phyloP scores from a whole-genome alignment of 257 asterid species.

The Coffea canephora region DNA sequence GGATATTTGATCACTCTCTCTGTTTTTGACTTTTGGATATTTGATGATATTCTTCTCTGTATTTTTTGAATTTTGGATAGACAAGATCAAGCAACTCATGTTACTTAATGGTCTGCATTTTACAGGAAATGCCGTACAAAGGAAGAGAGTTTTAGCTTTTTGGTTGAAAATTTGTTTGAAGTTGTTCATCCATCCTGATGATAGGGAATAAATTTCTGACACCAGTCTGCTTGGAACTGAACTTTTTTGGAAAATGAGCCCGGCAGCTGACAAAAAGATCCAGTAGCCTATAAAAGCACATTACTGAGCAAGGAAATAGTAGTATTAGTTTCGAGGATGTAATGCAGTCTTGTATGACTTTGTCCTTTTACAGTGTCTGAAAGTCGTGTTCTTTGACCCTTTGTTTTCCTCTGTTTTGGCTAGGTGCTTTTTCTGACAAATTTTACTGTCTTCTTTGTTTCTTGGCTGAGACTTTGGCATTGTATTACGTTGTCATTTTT shows the following conservation, averaged over 20 bases:
- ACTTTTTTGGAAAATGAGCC: slow-evolving; percentile 21
- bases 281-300: not conserved
- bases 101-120: slow-evolving; percentile 5
- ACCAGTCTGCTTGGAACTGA: slow-evolving; percentile 31
- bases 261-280: slow-evolving; percentile 31
- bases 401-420: too few species aligned
- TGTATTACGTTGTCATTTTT: not conserved
- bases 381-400: not conserved
- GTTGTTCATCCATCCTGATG: not conserved
- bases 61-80: not conserved
- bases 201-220: slow-evolving; percentile 31
- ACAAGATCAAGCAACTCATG: slow-evolving; percentile 4
- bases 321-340: slow-evolving; percentile 1
- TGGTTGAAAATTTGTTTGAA: slow-evolving; percentile 12
- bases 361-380: not conserved
- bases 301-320: not conserved
- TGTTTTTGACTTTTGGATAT: not conserved
- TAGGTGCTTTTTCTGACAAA: not conserved
- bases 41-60: not conserved
- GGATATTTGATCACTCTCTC: not conserved
- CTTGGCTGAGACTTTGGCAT: not conserved
- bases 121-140: slow-evolving; percentile 69
- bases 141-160: slow-evolving; percentile 61
- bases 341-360: slow-evolving; percentile 10
- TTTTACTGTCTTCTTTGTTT: not conserved